Percentiles rank a stretch among this genome's conserved stretches.
phyloP scores from a whole-genome alignment of 1,284 basidiomycete genomes.

The Hemileia vastatrix region DNA sequence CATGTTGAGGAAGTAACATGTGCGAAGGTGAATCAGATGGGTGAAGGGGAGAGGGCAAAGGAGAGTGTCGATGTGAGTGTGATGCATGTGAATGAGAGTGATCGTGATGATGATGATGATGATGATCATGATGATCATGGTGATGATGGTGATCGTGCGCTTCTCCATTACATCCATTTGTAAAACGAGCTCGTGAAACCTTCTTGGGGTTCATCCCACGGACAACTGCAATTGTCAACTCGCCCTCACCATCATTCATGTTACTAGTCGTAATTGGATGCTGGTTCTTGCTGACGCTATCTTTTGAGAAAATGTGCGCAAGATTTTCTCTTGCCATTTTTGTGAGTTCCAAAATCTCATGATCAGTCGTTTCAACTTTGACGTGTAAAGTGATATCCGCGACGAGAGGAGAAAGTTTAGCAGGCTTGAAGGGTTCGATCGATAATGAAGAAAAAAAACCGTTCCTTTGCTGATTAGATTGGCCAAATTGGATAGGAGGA shows the following conservation, averaged over 20 bases:
- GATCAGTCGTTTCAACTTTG: conserved; percentile 57
- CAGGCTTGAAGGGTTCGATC: conserved; percentile 11
- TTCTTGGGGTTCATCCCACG: neutral
- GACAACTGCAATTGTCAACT: neutral
- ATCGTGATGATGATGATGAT: conserved; percentile 4
- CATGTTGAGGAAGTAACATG: too few relatives aligned
- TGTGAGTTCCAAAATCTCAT: conserved; percentile 62
- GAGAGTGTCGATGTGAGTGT: too few relatives aligned
- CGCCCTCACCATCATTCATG: neutral
- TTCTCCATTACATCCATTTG: neutral
- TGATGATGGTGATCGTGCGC: neutral
- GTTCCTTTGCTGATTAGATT: neutral
- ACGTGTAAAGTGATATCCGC: conserved; percentile 73
- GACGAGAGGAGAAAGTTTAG: conserved; percentile 49
- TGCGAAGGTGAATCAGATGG: too few relatives aligned
- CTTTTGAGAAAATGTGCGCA: too few relatives aligned
- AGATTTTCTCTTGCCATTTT: neutral
- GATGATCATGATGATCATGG: neutral
- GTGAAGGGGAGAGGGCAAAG: too few relatives aligned
- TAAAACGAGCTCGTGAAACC: too few relatives aligned
- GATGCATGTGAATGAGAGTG: too few relatives aligned
- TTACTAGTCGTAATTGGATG: too few relatives aligned
- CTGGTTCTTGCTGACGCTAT: too few relatives aligned
- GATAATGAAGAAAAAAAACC: conserved; percentile 3
- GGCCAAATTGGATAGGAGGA: conserved; percentile 42